Percentiles rank a stretch among this genome's conserved stretches.
These are phyloP conservation scores for Geosmithia morbida DNA, from an alignment of 2,329 filamentous ascomycete species.

Conservation along the genomic window DNA sequence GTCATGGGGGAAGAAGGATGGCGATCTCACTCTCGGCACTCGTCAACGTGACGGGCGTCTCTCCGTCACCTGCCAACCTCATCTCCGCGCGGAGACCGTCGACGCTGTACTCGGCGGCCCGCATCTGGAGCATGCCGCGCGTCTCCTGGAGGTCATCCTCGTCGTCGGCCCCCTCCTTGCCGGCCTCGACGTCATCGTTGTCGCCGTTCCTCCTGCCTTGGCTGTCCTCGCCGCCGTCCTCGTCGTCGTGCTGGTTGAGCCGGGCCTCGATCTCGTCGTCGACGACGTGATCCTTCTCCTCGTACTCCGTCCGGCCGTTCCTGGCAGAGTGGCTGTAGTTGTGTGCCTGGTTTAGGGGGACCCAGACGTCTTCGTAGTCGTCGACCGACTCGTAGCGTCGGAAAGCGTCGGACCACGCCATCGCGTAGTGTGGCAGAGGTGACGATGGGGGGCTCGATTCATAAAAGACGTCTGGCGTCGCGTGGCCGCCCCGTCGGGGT, in stretches of 20 bases:
- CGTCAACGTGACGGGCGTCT: constrained; percentile 39
- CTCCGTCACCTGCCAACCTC: constrained; percentile 31
- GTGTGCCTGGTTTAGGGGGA: constrained; percentile 40
- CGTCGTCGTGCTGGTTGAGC: not conserved
- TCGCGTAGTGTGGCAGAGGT: too few relatives aligned
- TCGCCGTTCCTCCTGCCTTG: too few relatives aligned
- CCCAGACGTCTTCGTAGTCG: constrained; percentile 34
- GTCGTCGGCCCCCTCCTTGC: constrained; percentile 18
- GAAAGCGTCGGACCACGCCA: constrained; percentile 8
- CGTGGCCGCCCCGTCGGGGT: too few relatives aligned
- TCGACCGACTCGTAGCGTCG: constrained; percentile 28
- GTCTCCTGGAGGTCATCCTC: constrained; percentile 20
- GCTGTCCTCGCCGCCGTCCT: constrained; percentile 13
- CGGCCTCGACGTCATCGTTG: constrained; percentile 20
- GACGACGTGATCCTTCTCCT: constrained; percentile 8
- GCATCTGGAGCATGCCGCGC: constrained; percentile 34
- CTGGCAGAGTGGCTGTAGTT: constrained; percentile 38
- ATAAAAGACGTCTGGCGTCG: too few relatives aligned
- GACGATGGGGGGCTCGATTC: too few relatives aligned
- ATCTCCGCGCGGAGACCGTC: constrained; percentile 57
- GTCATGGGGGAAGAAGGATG: not conserved
- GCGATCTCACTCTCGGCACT: constrained; percentile 57
- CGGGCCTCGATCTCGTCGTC: constrained; percentile 6
- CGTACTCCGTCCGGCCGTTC: constrained; percentile 27
- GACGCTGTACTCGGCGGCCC: constrained; percentile 46